These are phyloP conservation scores for Stygiomarasmius scandens DNA, from an alignment of 1,284 basidiomycete genomes.

Conservation along the genomic window DNA sequence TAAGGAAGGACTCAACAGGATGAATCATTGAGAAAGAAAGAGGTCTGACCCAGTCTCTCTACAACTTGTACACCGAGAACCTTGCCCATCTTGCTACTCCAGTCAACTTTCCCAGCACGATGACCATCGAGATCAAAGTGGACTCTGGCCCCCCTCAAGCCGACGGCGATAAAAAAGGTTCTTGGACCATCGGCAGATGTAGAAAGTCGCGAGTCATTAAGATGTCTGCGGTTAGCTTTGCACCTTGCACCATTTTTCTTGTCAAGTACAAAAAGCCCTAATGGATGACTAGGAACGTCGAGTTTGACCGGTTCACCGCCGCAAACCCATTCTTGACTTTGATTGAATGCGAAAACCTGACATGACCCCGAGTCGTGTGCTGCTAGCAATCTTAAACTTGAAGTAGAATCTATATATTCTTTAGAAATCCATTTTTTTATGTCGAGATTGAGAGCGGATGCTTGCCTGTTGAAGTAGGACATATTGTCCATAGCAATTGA, in stretches of 20 bases:
- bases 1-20: constrained; percentile 26
- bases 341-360: constrained; percentile 58
- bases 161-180: constrained; percentile 56
- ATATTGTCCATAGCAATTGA: constrained; percentile 70
- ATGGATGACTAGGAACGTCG: constrained; percentile 54
- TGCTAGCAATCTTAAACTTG: constrained; percentile 65
- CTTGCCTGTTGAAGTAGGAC: constrained; percentile 55
- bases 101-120: constrained; percentile 57
- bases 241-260: constrained; percentile 54
- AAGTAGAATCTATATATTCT: constrained; percentile 45
- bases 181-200: constrained; percentile 20
- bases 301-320: constrained; percentile 34
- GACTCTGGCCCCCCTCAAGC: constrained; percentile 59
- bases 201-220: constrained; percentile 24
- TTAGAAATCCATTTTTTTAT: background rate
- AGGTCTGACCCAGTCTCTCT: constrained; percentile 50
- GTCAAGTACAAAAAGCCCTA: constrained; percentile 65
- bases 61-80: constrained; percentile 55
- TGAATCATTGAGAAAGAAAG: background rate
- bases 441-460: background rate
- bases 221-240: constrained; percentile 45
- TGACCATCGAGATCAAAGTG: constrained; percentile 63
- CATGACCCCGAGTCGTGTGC: constrained; percentile 61
- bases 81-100: constrained; percentile 53
- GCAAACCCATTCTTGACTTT: constrained; percentile 50